phyloP scores from a whole-genome alignment of 305 asterid species.

The Fraxinus floribunda region DNA sequence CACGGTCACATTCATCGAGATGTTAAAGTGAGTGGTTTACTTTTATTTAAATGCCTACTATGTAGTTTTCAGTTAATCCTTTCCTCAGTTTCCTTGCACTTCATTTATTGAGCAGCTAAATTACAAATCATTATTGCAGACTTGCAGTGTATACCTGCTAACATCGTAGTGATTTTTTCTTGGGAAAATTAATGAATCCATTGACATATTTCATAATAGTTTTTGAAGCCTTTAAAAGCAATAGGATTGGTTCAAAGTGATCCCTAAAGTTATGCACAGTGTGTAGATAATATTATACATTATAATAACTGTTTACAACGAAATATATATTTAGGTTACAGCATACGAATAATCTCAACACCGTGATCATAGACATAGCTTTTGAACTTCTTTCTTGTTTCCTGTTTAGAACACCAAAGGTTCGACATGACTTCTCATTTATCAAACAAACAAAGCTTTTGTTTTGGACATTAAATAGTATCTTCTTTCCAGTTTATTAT shows the following conservation, averaged over 20 bases:
- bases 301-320: neutral
- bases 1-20: slow-evolving; percentile 98
- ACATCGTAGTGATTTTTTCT: neutral
- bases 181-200: neutral
- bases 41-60: neutral
- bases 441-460: neutral
- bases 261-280: neutral
- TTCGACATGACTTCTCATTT: neutral
- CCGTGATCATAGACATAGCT: neutral
- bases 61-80: neutral
- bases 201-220: neutral
- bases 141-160: neutral
- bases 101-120: slow-evolving; percentile 3
- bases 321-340: neutral
- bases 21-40: slow-evolving; percentile 68
- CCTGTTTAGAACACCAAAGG: neutral
- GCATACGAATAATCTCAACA: neutral
- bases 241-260: neutral
- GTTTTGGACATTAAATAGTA: neutral
- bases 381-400: neutral
- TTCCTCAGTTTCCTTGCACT: slow-evolving; percentile 17
- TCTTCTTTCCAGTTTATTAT: neutral
- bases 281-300: neutral
- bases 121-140: neutral
- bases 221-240: neutral